phyloP scores from a whole-genome alignment of 441 rosid species.

The Pelargonium myrrhifolium region DNA sequence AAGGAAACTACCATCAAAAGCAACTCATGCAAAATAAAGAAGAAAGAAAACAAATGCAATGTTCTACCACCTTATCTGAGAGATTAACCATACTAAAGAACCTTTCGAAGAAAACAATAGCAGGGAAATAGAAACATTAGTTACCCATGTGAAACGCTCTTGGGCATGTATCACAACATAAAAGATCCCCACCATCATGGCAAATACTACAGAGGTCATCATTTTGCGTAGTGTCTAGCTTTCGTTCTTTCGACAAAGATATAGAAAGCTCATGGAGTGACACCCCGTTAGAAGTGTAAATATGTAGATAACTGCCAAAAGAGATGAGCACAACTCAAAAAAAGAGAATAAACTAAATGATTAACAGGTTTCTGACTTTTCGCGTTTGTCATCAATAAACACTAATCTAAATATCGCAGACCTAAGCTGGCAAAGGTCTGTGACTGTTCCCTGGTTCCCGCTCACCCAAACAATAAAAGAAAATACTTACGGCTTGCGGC shows the following conservation, averaged over 20 bases:
- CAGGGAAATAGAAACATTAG: slow-evolving; percentile 1
- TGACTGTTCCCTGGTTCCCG: not conserved
- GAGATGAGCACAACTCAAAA: slow-evolving; percentile 15
- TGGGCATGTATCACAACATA: slow-evolving; percentile 94
- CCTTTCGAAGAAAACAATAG: not conserved
- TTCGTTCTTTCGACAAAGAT: slow-evolving; percentile 45
- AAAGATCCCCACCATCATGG: slow-evolving; percentile 72
- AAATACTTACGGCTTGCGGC: slow-evolving; percentile 86
- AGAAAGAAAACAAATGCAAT: not conserved
- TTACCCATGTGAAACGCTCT: slow-evolving; percentile 84
- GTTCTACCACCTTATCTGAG: not conserved
- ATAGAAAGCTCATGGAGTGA: slow-evolving; percentile 87
- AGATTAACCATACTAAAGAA: not conserved
- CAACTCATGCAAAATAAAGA: not conserved
- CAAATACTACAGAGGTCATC: slow-evolving; percentile 87
- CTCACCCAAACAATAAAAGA: slow-evolving; percentile 1
- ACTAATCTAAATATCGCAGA: not conserved
- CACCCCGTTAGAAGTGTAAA: slow-evolving; percentile 92
- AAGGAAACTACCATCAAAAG: slow-evolving; percentile 2
- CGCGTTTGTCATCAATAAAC: no score
- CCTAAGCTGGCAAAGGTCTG: not conserved
- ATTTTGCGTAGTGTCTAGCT: slow-evolving; percentile 49
- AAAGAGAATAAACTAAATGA: not conserved
- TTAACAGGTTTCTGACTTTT: no score
- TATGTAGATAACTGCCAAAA: slow-evolving; percentile 67